phyloP scores from a whole-genome alignment of 768 basidiomycete species.

The Xerocomellus amylosporus region DNA sequence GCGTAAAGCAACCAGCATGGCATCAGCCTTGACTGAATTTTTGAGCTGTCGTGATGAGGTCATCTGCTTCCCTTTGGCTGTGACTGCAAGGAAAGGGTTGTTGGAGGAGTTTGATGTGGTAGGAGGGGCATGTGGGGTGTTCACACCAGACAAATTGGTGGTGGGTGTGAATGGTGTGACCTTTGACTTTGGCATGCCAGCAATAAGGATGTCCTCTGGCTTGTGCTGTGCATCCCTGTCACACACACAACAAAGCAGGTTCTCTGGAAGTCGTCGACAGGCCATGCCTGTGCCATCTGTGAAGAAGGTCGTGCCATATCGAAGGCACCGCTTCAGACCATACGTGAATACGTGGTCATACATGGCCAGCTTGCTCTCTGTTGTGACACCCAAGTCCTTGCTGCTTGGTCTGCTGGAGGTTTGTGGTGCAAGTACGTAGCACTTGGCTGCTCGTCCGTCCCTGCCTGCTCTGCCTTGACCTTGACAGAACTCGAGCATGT shows the following conservation, averaged over 20 bases:
- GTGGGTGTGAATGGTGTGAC: too few relatives aligned
- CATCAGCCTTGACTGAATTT: not conserved
- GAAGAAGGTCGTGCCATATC: not conserved
- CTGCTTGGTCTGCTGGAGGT: too few relatives aligned
- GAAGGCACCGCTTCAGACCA: not conserved
- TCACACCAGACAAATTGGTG: too few relatives aligned
- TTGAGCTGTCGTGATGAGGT: not conserved
- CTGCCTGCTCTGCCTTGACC: not conserved
- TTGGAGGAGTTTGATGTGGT: too few relatives aligned
- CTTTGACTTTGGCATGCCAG: too few relatives aligned
- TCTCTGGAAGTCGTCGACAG: not conserved
- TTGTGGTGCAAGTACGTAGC: not conserved
- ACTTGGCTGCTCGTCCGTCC: not conserved
- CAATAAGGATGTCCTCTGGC: not conserved
- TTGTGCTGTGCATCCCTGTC: not conserved
- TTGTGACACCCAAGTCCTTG: too few relatives aligned
- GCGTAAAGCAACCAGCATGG: not conserved
- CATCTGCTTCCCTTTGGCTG: not conserved
- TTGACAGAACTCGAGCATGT: not conserved
- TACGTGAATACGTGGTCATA: not conserved
- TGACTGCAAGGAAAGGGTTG: too few relatives aligned
- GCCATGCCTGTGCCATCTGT: not conserved
- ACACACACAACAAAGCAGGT: not conserved
- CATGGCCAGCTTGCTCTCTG: not conserved
- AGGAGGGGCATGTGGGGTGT: too few relatives aligned